Evolutionary conservation across 176 grass and related monocot genomes (phyloP).

Genomic region (Carex scoparia): DNA sequence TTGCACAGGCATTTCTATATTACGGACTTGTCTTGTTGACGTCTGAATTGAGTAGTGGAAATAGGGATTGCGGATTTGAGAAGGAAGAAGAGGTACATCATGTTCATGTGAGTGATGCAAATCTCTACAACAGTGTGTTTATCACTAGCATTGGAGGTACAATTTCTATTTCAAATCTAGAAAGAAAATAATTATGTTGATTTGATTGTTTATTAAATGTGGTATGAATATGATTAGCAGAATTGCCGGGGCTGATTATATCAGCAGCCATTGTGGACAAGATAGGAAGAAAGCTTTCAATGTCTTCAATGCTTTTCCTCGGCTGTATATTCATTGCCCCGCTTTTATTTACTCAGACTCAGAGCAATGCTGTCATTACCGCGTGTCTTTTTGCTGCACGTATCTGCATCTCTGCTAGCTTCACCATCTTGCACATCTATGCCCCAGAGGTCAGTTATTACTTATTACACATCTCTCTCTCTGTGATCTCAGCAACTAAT

Average conservation of each 20-base stretch:
- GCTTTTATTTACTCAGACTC: constrained; percentile 43
- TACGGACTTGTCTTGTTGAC: constrained; percentile 86
- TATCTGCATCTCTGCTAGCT: constrained; percentile 66
- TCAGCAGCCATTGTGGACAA: constrained; percentile 79
- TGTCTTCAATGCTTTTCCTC: constrained; percentile 61
- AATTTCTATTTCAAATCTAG: constrained; percentile 6
- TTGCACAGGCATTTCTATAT: constrained; percentile 85
- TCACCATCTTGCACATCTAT: constrained; percentile 73
- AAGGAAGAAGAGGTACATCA: constrained; percentile 25
- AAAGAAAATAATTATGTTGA: not conserved
- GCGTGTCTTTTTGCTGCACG: constrained; percentile 61
- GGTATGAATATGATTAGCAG: not conserved
- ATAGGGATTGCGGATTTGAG: constrained; percentile 46
- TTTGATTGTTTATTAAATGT: no score
- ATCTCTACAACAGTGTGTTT: constrained; percentile 78
- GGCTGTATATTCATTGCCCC: constrained; percentile 69
- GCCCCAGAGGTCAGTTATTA: constrained; percentile 62
- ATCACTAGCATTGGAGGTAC: constrained; percentile 86
- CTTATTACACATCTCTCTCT: no score
- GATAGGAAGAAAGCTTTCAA: constrained; percentile 78
- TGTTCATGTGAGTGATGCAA: constrained; percentile 32
- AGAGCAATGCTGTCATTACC: constrained; percentile 54
- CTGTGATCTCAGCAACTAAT: not conserved
- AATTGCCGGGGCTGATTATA: constrained; percentile 64
- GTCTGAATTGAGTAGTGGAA: constrained; percentile 68